phyloP scores from a whole-genome alignment of 2,329 filamentous ascomycete species.

The Penicillium rolfsii region DNA sequence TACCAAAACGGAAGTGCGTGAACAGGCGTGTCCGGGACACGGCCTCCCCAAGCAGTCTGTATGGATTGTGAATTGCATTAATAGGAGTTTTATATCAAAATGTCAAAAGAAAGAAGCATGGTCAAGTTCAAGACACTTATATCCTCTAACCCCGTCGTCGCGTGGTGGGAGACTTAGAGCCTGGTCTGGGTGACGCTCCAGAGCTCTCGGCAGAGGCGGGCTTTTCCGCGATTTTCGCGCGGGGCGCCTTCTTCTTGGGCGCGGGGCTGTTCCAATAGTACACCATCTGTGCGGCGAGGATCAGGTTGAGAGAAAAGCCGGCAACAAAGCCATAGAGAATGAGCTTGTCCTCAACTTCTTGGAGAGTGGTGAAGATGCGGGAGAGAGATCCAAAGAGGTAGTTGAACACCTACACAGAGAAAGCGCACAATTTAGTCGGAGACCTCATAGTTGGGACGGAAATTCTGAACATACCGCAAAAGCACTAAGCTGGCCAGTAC shows the following conservation, averaged over 20 bases:
- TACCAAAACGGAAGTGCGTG: not conserved
- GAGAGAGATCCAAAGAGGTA: constrained; percentile 91
- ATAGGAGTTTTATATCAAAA: constrained; percentile 19
- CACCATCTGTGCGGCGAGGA: constrained; percentile 87
- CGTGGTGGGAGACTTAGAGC: constrained; percentile 58
- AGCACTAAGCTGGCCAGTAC: constrained; percentile 92
- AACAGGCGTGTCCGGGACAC: not conserved
- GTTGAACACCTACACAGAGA: constrained; percentile 79
- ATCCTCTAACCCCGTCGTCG: constrained; percentile 54
- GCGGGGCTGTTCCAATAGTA: constrained; percentile 85
- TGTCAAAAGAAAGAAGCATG: constrained; percentile 13
- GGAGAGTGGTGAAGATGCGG: constrained; percentile 95
- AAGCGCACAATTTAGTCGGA: constrained; percentile 4
- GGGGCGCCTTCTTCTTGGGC: constrained; percentile 43
- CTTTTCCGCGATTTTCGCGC: constrained; percentile 35
- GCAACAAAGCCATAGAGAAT: constrained; percentile 95
- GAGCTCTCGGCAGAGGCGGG: constrained; percentile 42
- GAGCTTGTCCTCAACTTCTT: constrained; percentile 95
- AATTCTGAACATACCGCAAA: constrained; percentile 73
- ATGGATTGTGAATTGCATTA: constrained; percentile 20
- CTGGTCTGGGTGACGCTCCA: constrained; percentile 47
- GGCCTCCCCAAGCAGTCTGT: constrained; percentile 2
- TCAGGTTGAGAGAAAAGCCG: constrained; percentile 83
- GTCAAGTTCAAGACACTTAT: constrained; percentile 3
- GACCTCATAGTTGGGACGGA: not conserved